These are phyloP conservation scores for Erodium moschatum DNA, from an alignment of 441 rosid genomes.

Conservation along the genomic window DNA sequence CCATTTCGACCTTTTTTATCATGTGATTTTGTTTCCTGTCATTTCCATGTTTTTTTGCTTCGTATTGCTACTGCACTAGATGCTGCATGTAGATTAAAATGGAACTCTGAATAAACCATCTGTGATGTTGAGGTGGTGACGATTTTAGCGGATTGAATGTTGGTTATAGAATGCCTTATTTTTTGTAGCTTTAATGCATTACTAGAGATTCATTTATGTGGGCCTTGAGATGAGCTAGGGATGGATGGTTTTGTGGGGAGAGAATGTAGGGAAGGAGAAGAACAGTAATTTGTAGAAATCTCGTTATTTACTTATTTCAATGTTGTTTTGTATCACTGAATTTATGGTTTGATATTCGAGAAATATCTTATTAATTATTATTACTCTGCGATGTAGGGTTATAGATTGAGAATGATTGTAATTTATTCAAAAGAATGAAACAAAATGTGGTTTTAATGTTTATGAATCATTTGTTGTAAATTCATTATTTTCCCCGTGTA, in stretches of 20 bases:
- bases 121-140: background rate
- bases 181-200: background rate
- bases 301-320: background rate
- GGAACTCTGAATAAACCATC: background rate
- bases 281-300: background rate
- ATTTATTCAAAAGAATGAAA: too few relatives aligned
- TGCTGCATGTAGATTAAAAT: too few relatives aligned
- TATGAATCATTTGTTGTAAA: too few relatives aligned
- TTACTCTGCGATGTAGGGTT: background rate
- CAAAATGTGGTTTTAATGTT: too few relatives aligned
- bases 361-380: background rate
- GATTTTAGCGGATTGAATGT: background rate
- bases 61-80: too few relatives aligned
- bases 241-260: too few relatives aligned
- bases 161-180: background rate
- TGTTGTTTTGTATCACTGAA: background rate
- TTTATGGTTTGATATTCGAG: background rate
- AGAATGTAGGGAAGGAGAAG: background rate
- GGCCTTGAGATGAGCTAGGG: background rate
- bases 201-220: too few relatives aligned
- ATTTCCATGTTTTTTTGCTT: too few relatives aligned
- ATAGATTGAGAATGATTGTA: background rate
- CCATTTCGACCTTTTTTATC: too few relatives aligned
- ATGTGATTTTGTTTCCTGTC: background rate
- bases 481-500: too few relatives aligned